Conservation (phyloP, 768 basidiomycete genomes). For the Steccherinum ochraceum region DNA sequence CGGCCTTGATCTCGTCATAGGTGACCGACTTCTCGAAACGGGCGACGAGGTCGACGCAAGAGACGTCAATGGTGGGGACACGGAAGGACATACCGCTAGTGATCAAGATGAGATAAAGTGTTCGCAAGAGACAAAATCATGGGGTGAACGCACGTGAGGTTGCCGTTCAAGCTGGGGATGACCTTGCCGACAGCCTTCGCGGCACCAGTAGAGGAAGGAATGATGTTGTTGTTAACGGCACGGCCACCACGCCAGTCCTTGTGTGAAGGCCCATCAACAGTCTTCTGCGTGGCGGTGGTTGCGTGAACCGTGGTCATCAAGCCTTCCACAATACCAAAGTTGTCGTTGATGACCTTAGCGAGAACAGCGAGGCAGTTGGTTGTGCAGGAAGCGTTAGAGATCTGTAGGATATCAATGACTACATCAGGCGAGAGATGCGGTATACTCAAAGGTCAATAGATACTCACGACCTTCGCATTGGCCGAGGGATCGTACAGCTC, state of each 20-base stretch:
- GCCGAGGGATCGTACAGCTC: conserved; percentile 85
- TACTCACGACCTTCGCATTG: conserved; percentile 73
- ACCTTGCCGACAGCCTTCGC: conserved; percentile 99
- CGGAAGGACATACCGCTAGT: conserved; percentile 90
- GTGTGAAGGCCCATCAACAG: conserved; percentile 88
- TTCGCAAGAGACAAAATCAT: background rate
- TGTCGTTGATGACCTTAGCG: conserved; percentile 97
- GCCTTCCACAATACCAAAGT: conserved; percentile 92
- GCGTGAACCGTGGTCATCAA: conserved; percentile 99
- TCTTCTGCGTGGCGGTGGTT: conserved; percentile 93
- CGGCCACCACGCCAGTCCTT: conserved; percentile 99
- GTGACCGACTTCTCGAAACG: conserved; percentile 80
- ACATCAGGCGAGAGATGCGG: background rate
- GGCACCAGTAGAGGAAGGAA: conserved; percentile 97
- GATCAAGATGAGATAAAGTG: background rate
- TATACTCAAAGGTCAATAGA: background rate
- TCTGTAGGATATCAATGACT: conserved; percentile 34
- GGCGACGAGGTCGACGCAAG: conserved; percentile 95
- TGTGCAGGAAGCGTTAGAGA: conserved; percentile 99
- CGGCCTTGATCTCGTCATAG: conserved; percentile 89
- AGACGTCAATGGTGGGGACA: conserved; percentile 93
- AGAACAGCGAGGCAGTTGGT: conserved; percentile 99
- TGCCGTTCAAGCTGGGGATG: conserved; percentile 93
- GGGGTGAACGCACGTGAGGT: conserved; percentile 71
- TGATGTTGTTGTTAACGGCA: conserved; percentile 96